Evolutionary conservation across 352 stramenopile genomes (phyloP).

Genomic region (Phytophthora vignae): DNA sequence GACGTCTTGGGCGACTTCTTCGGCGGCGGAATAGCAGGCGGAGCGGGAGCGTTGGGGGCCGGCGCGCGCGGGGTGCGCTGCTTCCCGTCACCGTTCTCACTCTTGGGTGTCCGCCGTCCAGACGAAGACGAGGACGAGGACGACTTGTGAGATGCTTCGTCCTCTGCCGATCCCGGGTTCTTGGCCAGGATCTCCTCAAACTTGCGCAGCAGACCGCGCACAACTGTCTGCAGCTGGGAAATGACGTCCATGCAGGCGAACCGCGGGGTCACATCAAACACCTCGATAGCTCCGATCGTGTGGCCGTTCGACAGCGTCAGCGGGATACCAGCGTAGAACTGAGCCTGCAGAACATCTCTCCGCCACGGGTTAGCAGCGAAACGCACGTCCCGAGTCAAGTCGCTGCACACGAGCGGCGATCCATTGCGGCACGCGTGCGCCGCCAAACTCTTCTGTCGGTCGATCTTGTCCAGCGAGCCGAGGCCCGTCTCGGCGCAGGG

Average conservation of each 20-base stretch:
- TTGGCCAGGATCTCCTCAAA: slow-evolving; percentile 81
- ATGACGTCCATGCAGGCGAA: slow-evolving; percentile 80
- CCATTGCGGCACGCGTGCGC: slow-evolving; percentile 78
- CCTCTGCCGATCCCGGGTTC: slow-evolving; percentile 58
- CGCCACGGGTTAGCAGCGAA: slow-evolving; percentile 81
- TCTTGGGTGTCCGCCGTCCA: slow-evolving; percentile 46
- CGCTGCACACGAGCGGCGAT: slow-evolving; percentile 79
- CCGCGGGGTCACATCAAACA: slow-evolving; percentile 68
- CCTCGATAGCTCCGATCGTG: slow-evolving; percentile 82
- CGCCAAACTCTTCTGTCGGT: slow-evolving; percentile 70
- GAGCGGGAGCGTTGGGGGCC: slow-evolving; percentile 36
- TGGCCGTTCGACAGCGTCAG: slow-evolving; percentile 83
- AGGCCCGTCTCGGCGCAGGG: slow-evolving; percentile 63
- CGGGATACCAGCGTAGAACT: slow-evolving; percentile 89
- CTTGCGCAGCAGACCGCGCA: slow-evolving; percentile 75
- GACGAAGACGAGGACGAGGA: slow-evolving; percentile 59
- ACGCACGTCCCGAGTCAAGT: slow-evolving; percentile 75
- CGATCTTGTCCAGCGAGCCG: slow-evolving; percentile 46
- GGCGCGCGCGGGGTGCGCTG: slow-evolving; percentile 35
- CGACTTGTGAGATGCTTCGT: slow-evolving; percentile 58
- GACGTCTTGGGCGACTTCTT: slow-evolving; percentile 42
- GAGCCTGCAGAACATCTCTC: slow-evolving; percentile 53
- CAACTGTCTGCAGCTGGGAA: slow-evolving; percentile 78
- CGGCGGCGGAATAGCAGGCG: slow-evolving; percentile 45
- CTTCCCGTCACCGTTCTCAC: slow-evolving; percentile 33